Base-by-base conservation (phyloP, 495 filamentous ascomycete genomes). In the Daldinia decipiens region DNA sequence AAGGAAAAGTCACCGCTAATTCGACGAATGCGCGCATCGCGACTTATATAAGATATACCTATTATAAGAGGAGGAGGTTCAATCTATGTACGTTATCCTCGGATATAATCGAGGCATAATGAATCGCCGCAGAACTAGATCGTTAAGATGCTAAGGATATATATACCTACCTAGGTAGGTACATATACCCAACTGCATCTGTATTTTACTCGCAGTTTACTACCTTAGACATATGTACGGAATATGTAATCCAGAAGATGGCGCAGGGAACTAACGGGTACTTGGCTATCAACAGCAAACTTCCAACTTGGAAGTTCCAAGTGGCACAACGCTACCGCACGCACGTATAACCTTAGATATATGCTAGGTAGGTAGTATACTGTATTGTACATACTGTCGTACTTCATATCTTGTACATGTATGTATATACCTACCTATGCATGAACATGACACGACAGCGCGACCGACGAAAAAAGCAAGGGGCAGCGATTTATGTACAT, bases 371-470 rank as follows among this genome's bases (percentile, higher is more conserved):
- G n/a, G n/a, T n/a, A n/a, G n/a, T n/a, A n/a, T n/a, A n/a, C n/a
- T n/a, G n/a, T n/a, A n/a, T n/a, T n/a, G n/a, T n/a, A n/a, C 12
- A 6, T 45, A 55, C 36, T 70, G 61, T 43, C 4, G 61, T 64
- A 34, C 60, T 54, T 60, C 34, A 39, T 36, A 6, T 12, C 4
- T 36, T 36, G 0, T 36, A 36, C 64, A 6, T 29, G 27, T 29
- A 29, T n/a, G n/a, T n/a, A n/a, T n/a, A n/a, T n/a, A n/a, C 0
- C 1, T 26, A 50, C 56, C 53, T 53, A 70, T 67, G 68, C 68
- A 58, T 31, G 62, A 71, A 63, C 64, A 63, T 67, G 59, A 67
- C 59, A 72, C 63, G 54, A 60, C 63, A 63, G 64, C 38, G 39
- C 56, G 51, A 4, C 5, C 47, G 50, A 12, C n/a, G 15, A 13